Evolutionary conservation across 192 early-diverging fungal species (phyloP).

Genomic region (Lunasporangiospora selenospora): DNA sequence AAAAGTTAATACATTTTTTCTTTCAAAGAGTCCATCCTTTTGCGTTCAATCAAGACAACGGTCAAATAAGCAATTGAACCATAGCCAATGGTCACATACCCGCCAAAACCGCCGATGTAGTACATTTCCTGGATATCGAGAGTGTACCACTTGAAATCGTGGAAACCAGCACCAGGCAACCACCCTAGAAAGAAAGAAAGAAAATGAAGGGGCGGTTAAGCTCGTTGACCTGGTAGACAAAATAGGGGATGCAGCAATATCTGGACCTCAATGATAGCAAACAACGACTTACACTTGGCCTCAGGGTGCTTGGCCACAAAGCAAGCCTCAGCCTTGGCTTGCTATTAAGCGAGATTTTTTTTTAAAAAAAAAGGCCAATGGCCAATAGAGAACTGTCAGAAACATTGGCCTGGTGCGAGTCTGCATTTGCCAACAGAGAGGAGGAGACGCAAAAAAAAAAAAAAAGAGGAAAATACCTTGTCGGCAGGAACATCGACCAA

Average conservation of each 20-base stretch:
- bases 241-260: neutral
- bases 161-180: conserved; percentile 43
- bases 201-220: neutral
- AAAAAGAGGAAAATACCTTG: too few relatives aligned
- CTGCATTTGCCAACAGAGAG: too few relatives aligned
- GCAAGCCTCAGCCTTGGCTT: conserved; percentile 36
- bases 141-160: conserved; percentile 57
- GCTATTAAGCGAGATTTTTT: conserved; percentile 18
- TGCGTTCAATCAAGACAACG: too few relatives aligned
- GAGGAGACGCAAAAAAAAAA: too few relatives aligned
- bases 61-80: neutral
- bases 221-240: neutral
- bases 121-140: conserved; percentile 52
- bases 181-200: neutral
- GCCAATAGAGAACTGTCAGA: too few relatives aligned
- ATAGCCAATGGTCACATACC: neutral
- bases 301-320: conserved; percentile 51
- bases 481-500: conserved; percentile 20
- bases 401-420: too few relatives aligned
- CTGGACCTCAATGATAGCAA: neutral
- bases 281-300: conserved; percentile 42
- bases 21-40: too few relatives aligned
- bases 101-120: conserved; percentile 62
- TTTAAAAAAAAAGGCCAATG: too few relatives aligned
- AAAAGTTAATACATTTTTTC: too few relatives aligned